phyloP scores from a whole-genome alignment of 2,329 filamentous ascomycete species.

The Clathrospora elynae region DNA sequence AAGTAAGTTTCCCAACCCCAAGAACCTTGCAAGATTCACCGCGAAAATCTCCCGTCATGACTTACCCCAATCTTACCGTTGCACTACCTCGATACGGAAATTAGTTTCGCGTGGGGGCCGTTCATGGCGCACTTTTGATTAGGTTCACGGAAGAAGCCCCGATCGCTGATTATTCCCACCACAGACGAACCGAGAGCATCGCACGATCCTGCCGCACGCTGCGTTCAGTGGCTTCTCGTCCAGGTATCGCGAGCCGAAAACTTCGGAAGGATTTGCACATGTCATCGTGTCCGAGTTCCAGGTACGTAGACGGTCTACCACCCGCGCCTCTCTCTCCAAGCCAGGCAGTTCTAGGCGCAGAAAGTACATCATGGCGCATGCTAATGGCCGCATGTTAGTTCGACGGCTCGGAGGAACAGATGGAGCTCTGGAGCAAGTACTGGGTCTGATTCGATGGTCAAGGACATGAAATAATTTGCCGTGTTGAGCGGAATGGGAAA shows the following conservation, averaged over 20 bases:
- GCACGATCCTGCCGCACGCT: slow-evolving; percentile 72
- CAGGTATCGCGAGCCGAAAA: slow-evolving; percentile 72
- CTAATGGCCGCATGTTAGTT: slow-evolving; percentile 56
- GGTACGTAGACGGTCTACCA: too few species aligned
- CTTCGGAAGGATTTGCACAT: slow-evolving; percentile 82
- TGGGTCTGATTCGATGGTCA: slow-evolving; percentile 65
- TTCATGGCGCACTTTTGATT: too few species aligned
- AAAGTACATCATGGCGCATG: slow-evolving; percentile 12
- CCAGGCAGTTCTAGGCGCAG: neutral
- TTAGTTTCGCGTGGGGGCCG: slow-evolving; percentile 12
- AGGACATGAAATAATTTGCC: too few species aligned
- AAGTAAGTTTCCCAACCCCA: slow-evolving; percentile 40
- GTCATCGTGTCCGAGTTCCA: slow-evolving; percentile 75
- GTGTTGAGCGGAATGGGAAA: too few species aligned
- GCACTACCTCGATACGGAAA: slow-evolving; percentile 18
- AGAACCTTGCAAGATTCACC: slow-evolving; percentile 7
- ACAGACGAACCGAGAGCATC: slow-evolving; percentile 80
- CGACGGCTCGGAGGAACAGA: slow-evolving; percentile 70
- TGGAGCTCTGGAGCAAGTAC: slow-evolving; percentile 73
- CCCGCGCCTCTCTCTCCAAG: too few species aligned
- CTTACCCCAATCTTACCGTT: slow-evolving; percentile 9
- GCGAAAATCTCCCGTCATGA: slow-evolving; percentile 9
- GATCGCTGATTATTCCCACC: slow-evolving; percentile 25
- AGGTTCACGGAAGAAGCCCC: slow-evolving; percentile 15
- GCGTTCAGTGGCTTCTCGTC: slow-evolving; percentile 79